Percentiles rank a stretch among this genome's conserved stretches.
These are phyloP conservation scores for Trypanosoma caninum DNA, from an alignment of 208 protist genomes.

Conservation along the genomic window DNA sequence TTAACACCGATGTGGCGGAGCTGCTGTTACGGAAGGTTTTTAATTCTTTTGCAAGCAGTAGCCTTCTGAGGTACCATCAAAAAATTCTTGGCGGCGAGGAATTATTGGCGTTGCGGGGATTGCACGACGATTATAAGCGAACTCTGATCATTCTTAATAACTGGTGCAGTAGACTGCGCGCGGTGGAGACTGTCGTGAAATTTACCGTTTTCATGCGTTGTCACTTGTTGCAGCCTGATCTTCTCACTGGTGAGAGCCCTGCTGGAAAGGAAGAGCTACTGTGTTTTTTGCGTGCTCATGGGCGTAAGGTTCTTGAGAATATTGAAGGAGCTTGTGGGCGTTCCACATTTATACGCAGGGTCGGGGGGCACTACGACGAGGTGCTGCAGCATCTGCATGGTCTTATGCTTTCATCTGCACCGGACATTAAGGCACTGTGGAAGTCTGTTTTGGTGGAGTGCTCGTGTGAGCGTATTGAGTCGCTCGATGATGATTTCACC, in stretches of 20 bases:
- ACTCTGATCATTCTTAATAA: conserved; percentile 32
- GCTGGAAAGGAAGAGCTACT: conserved; percentile 41
- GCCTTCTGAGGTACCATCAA: conserved; percentile 16
- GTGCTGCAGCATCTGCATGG: conserved; percentile 57
- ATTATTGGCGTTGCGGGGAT: conserved; percentile 28
- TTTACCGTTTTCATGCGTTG: conserved; percentile 58
- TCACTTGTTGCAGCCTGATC: conserved; percentile 55
- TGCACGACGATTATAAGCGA: conserved; percentile 31
- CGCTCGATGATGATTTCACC: conserved; percentile 65
- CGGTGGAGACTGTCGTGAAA: conserved; percentile 22
- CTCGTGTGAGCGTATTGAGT: conserved; percentile 41
- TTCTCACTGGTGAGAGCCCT: conserved; percentile 58
- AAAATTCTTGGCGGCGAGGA: conserved; percentile 17
- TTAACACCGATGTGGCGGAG: conserved; percentile 16
- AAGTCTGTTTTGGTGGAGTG: conserved; percentile 45
- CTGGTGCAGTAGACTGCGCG: conserved; percentile 47
- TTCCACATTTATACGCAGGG: conserved; percentile 3
- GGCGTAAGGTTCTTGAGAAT: conserved; percentile 16
- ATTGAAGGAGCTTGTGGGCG: conserved; percentile 2
- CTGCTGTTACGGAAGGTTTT: conserved; percentile 28
- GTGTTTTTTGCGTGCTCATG: conserved; percentile 45
- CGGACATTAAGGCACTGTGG: conserved; percentile 60
- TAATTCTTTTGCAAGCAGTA: conserved; percentile 13
- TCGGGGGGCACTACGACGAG: conserved; percentile 22
- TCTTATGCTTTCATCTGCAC: conserved; percentile 54